Evolutionary conservation across 371 early-diverging fungal species (phyloP).

Genomic region (Mortierella sp.): DNA sequence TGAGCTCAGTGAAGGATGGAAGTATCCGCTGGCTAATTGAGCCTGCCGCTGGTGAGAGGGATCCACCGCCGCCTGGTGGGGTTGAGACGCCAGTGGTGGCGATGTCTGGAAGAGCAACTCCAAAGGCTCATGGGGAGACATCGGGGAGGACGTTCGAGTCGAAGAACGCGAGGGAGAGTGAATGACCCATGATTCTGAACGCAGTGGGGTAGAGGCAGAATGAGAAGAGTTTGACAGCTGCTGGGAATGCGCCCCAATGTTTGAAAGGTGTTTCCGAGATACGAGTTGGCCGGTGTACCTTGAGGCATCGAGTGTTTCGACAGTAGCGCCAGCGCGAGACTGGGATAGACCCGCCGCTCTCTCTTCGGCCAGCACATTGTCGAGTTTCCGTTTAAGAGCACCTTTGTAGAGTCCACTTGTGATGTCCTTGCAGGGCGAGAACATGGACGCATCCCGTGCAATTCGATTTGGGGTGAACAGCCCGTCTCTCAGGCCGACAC

Average conservation of each 20-base stretch:
- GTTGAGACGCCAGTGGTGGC: not conserved
- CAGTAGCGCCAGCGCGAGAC: not conserved
- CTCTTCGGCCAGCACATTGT: constrained; percentile 34
- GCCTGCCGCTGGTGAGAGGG: not conserved
- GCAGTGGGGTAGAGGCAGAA: not conserved
- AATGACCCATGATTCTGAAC: not conserved
- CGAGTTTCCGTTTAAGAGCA: constrained; percentile 35
- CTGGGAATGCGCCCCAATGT: not conserved
- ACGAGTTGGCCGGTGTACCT: not conserved
- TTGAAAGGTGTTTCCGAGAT: not conserved
- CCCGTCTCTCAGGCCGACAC: not conserved
- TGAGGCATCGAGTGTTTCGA: not conserved
- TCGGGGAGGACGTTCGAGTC: not conserved
- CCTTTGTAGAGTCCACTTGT: constrained; percentile 12
- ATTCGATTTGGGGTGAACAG: not conserved
- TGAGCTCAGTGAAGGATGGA: constrained; percentile 1
- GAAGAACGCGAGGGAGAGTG: not conserved
- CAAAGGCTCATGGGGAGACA: not conserved
- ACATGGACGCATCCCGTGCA: not conserved
- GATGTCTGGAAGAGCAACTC: not conserved
- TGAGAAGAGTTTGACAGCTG: constrained; percentile 7
- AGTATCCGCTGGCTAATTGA: not conserved
- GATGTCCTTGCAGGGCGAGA: not conserved
- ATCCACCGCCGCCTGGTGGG: not conserved
- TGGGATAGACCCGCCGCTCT: not conserved